Evolutionary conservation across 73 alveolate species (phyloP).

Genomic region (Paramecium sonneborni): DNA sequence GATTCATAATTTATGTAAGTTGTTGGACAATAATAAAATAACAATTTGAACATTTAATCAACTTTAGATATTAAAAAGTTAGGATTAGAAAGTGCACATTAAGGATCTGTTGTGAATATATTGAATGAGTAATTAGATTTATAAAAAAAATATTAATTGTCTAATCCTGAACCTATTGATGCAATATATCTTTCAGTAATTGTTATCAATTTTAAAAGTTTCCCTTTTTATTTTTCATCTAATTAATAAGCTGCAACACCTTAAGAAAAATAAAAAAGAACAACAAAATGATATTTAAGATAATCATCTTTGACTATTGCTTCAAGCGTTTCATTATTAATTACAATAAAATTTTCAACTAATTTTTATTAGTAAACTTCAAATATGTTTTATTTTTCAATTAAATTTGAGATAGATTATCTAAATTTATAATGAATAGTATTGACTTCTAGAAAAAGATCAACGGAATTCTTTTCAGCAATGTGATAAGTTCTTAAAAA

Average conservation of each 20-base stretch:
- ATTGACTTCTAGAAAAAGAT: background rate
- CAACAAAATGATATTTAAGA: conserved; percentile 20
- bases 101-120: background rate
- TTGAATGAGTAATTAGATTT: conserved; percentile 1
- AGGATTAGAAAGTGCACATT: background rate
- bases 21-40: background rate
- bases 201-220: conserved; percentile 3
- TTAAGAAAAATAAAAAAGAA: background rate
- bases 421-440: conserved; percentile 11
- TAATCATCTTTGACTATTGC: conserved; percentile 26
- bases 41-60: background rate
- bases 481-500: background rate
- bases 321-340: background rate
- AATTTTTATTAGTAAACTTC: background rate
- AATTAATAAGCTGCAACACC: background rate
- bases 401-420: background rate
- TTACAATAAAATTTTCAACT: background rate
- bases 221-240: conserved; percentile 18
- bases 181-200: background rate
- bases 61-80: background rate
- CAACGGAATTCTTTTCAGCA: background rate
- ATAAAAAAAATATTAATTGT: conserved; percentile 22
- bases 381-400: background rate
- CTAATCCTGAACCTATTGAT: background rate
- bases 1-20: background rate